These are phyloP conservation scores for Phaeomoniella chlamydospora DNA, from an alignment of 2,329 filamentous ascomycete genomes.

Conservation along the genomic window DNA sequence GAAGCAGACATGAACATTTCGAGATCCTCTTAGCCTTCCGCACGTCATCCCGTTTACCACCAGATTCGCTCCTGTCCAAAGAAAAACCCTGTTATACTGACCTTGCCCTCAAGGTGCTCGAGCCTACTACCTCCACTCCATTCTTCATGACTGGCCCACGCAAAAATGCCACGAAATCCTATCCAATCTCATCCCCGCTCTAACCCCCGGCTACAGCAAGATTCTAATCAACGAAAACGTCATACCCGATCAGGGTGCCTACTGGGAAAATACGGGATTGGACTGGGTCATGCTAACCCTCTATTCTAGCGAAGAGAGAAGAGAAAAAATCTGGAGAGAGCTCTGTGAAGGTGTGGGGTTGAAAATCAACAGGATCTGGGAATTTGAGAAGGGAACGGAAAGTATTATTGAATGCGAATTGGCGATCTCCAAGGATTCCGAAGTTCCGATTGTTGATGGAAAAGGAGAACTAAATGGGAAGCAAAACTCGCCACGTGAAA, in stretches of 20 bases:
- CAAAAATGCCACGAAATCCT: conserved; percentile 18
- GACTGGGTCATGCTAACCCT: conserved; percentile 28
- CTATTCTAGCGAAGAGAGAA: conserved; percentile 22
- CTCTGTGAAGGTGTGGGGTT: conserved; percentile 19
- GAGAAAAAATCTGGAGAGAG: conserved; percentile 21
- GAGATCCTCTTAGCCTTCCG: background rate
- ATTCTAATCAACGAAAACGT: conserved; percentile 29
- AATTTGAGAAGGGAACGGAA: conserved; percentile 1
- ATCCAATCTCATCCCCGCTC: conserved; percentile 16
- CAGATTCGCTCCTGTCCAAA: background rate
- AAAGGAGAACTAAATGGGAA: too few species aligned
- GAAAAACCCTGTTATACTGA: background rate
- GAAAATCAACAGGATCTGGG: conserved; percentile 19
- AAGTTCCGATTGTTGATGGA: too few species aligned
- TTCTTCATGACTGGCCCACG: conserved; percentile 30
- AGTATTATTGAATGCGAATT: background rate
- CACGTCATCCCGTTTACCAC: background rate
- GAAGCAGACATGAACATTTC: too few species aligned
- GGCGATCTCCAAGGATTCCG: too few species aligned
- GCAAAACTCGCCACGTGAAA: too few species aligned
- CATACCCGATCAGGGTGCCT: conserved; percentile 19
- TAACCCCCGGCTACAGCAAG: conserved; percentile 24
- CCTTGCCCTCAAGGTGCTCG: conserved; percentile 14
- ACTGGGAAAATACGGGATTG: conserved; percentile 15
- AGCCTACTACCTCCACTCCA: conserved; percentile 26